These are phyloP conservation scores for Chalciporus pseudorubinellus DNA, from an alignment of 768 basidiomycete genomes.

Conservation along the genomic window DNA sequence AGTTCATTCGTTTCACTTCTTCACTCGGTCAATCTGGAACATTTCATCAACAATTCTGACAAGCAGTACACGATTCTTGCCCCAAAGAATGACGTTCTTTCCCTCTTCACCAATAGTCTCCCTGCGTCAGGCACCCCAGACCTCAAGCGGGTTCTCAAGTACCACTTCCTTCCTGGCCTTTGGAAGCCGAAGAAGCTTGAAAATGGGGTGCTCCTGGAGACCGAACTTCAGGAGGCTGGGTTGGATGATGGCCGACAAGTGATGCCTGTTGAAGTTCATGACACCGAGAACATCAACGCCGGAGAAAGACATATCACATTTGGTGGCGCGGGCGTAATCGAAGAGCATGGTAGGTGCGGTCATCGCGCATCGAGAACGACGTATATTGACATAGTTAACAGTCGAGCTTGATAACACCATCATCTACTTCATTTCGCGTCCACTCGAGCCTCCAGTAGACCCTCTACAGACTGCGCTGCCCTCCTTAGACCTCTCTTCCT, in stretches of 20 bases:
- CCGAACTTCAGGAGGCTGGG: slow-evolving; percentile 70
- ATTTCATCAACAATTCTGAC: slow-evolving; percentile 68
- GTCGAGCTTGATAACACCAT: slow-evolving; percentile 74
- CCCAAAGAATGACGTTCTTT: slow-evolving; percentile 81
- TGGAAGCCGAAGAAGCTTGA: slow-evolving; percentile 69
- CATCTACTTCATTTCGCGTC: slow-evolving; percentile 86
- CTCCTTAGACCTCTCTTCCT: slow-evolving; percentile 81
- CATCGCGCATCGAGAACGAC: background rate
- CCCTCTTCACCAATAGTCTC: slow-evolving; percentile 49
- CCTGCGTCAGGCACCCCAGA: slow-evolving; percentile 67
- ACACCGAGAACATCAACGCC: slow-evolving; percentile 45
- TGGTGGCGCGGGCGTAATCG: slow-evolving; percentile 78
- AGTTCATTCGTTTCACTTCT: slow-evolving; percentile 86
- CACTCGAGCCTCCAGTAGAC: slow-evolving; percentile 80
- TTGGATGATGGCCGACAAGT: slow-evolving; percentile 71
- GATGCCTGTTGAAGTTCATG: slow-evolving; percentile 60
- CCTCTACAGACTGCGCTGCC: slow-evolving; percentile 79
- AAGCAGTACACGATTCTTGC: slow-evolving; percentile 86
- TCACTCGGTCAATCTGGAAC: slow-evolving; percentile 73
- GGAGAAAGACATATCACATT: slow-evolving; percentile 65
- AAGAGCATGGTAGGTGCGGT: slow-evolving; percentile 61
- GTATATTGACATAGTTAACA: slow-evolving; percentile 29
- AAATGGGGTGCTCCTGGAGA: slow-evolving; percentile 75
- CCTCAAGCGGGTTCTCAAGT: slow-evolving; percentile 70
- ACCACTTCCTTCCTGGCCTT: slow-evolving; percentile 88